Evolutionary conservation across 306 rosid species (phyloP).

Genomic region (Mucuna pruriens): DNA sequence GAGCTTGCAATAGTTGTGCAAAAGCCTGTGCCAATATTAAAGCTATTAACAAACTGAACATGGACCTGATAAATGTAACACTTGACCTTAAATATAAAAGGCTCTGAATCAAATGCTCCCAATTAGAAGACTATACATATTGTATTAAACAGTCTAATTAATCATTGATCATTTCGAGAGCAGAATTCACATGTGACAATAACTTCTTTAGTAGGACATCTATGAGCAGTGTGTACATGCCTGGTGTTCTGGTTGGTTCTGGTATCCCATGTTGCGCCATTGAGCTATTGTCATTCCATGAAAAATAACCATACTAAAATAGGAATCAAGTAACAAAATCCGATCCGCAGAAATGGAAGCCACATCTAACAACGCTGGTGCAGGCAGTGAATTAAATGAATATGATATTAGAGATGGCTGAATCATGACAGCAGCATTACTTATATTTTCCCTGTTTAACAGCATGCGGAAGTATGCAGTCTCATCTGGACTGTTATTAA

Average conservation of each 20-base stretch:
- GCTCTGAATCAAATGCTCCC: constrained; percentile 13
- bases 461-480: constrained; percentile 88
- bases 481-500: constrained; percentile 95
- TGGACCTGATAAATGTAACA: not conserved
- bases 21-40: constrained; percentile 61
- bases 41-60: constrained; percentile 25
- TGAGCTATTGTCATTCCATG: constrained; percentile 95
- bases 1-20: constrained; percentile 75
- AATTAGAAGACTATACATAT: constrained; percentile 3
- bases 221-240: constrained; percentile 47
- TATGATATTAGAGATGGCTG: constrained; percentile 86
- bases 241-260: constrained; percentile 76
- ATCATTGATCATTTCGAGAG: not conserved
- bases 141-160: not conserved
- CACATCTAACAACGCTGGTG: constrained; percentile 84
- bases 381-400: constrained; percentile 79
- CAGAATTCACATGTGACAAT: constrained; percentile 11
- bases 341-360: constrained; percentile 81
- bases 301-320: constrained; percentile 82
- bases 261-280: constrained; percentile 97
- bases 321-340: constrained; percentile 84
- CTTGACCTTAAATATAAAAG: not conserved
- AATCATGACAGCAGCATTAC: constrained; percentile 93
- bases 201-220: constrained; percentile 2
- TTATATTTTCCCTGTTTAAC: constrained; percentile 83